Conservation (phyloP, 805 yeast genomes). For the Jamesozyma piceae region DNA sequence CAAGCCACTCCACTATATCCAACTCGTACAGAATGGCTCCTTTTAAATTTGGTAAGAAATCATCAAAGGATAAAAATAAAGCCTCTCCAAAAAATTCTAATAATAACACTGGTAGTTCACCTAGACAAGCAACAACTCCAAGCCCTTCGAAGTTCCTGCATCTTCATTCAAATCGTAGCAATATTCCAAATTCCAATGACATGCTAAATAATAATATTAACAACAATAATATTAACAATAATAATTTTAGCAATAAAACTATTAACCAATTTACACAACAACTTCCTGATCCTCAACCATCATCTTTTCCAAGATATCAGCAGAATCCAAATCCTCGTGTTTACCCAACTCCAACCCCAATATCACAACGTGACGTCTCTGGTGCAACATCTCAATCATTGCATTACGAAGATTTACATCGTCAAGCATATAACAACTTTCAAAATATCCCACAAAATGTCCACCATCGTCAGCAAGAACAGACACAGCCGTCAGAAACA, state of each 20-base stretch:
- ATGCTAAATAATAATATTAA: background rate
- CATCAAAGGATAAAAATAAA: constrained; percentile 28
- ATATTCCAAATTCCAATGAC: background rate
- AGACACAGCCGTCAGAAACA: background rate
- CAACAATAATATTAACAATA: background rate
- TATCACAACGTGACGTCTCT: constrained; percentile 26
- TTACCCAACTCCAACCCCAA: constrained; percentile 19
- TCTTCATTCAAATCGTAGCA: background rate
- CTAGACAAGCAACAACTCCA: background rate
- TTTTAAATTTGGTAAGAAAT: constrained; percentile 47
- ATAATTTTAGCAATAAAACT: background rate
- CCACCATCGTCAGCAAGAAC: constrained; percentile 1
- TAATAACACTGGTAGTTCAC: background rate
- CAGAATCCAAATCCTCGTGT: constrained; percentile 8
- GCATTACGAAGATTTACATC: constrained; percentile 6
- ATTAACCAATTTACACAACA: constrained; percentile 7
- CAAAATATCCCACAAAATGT: background rate
- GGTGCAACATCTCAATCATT: constrained; percentile 17
- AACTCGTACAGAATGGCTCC: constrained; percentile 46
- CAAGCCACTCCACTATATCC: no score
- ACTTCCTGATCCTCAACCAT: constrained; percentile 4
- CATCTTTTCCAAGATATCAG: background rate
- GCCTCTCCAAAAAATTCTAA: constrained; percentile 15
- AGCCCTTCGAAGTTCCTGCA: constrained; percentile 9
- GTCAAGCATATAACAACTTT: background rate